Evolutionary conservation across 176 grass and related monocot species (phyloP).

Genomic region (Saccharum officinarum): DNA sequence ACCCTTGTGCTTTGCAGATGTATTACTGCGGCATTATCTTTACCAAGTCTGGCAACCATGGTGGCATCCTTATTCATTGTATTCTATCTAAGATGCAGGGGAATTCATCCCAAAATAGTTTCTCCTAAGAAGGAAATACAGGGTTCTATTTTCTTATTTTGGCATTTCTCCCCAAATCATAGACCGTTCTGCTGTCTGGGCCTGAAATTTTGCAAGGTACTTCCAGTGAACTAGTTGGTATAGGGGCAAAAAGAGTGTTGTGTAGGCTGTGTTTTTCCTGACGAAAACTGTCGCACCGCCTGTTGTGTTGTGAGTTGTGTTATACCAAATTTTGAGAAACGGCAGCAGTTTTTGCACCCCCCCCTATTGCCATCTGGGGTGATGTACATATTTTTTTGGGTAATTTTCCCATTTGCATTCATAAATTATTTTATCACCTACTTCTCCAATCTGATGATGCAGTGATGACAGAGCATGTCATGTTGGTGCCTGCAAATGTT

Average conservation of each 20-base stretch:
- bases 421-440: background rate
- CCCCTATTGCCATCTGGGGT: conserved; percentile 16
- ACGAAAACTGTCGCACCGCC: conserved; percentile 47
- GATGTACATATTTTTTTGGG: conserved; percentile 35
- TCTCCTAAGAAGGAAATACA: conserved; percentile 20
- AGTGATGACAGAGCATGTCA: conserved; percentile 6
- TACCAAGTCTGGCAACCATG: conserved; percentile 29
- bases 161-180: background rate
- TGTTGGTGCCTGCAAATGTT: background rate
- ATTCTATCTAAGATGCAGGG: conserved; percentile 27
- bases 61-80: conserved; percentile 29
- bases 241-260: conserved; percentile 11
- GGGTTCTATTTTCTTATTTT: conserved; percentile 41
- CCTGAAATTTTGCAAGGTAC: conserved; percentile 41
- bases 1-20: conserved; percentile 41
- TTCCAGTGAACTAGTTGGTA: conserved; percentile 17
- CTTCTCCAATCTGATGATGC: background rate
- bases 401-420: background rate
- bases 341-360: conserved; percentile 14
- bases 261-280: conserved; percentile 52
- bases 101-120: conserved; percentile 14
- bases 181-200: conserved; percentile 4
- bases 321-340: conserved; percentile 39
- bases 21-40: conserved; percentile 46
- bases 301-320: conserved; percentile 31